Evolutionary conservation across 441 rosid genomes (phyloP), one percentile per base, ranked within the genome.

Genomic region (Adansonia rubrostipa): DNA sequence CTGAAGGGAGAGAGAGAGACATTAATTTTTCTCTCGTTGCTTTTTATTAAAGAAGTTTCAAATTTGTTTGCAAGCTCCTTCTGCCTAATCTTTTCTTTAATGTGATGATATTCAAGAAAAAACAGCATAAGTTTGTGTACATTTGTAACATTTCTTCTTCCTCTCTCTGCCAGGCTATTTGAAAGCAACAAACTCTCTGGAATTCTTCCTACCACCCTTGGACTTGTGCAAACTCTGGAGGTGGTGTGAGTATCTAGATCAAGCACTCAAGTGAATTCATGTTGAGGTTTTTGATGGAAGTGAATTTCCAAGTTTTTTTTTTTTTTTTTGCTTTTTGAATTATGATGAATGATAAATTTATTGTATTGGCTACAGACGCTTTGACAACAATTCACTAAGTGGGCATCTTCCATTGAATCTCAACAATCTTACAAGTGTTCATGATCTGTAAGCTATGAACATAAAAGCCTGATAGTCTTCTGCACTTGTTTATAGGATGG

Each of bases 201-300:
- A 0, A 4, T 3, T 24, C 80, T 96, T 74, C 99, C 99, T 33
- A 44, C 84, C 0, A 85, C 85, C 78, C 92, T 96, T 67, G 92
- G 91, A 71, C 89, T 80, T 5, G 93, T 96, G 78, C 54, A 28
- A 74, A 53, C 77, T 9, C 73, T 96, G 85, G 86, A 85, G 76
- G 91, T 87, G 42, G 65, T 96, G 99, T 94, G 84, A 90, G 99
- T 91, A 86, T 60, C 79, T 33, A 1, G 51, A 76, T 53, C 58
- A 62, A 10, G 50, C 28, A 51, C 14, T 69, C 60, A 33, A 54
- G 47, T 73, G 20, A 57, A 82, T 65, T 73, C 13, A 45, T 19
- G 15, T 9, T 28, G 42, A 17, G 4, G 4, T 13, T 36, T 45
- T 7, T 36, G 47, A 2, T 1, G 33, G 33, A 28, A 28, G 1